These are phyloP conservation scores for Blumeriella jaapii DNA, from an alignment of 2,329 filamentous ascomycete species.

Conservation along the genomic window DNA sequence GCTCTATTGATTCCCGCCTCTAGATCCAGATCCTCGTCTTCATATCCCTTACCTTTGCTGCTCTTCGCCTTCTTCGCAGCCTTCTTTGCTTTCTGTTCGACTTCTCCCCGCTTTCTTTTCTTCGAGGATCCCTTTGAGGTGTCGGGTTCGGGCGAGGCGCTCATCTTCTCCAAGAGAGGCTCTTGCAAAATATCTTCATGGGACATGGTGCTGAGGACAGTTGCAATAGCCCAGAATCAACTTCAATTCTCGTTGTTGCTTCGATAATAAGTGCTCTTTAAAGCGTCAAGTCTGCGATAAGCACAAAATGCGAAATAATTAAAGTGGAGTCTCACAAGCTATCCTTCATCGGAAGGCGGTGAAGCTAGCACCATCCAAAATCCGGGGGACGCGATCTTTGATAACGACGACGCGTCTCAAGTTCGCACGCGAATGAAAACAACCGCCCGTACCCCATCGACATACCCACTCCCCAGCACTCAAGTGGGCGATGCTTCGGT, in stretches of 20 bases:
- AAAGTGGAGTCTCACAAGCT: not conserved
- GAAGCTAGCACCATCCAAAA: constrained; percentile 2
- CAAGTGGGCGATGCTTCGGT: no score
- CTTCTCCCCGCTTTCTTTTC: constrained; percentile 24
- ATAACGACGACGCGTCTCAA: constrained; percentile 1
- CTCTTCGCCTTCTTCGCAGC: constrained; percentile 40
- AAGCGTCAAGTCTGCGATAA: no score
- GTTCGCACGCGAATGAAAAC: not conserved
- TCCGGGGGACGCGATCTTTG: not conserved
- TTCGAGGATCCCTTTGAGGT: constrained; percentile 12
- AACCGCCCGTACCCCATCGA: no score
- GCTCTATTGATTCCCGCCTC: constrained; percentile 69
- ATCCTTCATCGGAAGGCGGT: constrained; percentile 4
- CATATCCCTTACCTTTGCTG: constrained; percentile 44
- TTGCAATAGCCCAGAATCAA: no score
- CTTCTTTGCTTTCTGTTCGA: constrained; percentile 15
- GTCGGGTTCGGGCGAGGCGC: constrained; percentile 14
- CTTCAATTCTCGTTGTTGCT: no score
- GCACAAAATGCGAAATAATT: constrained; percentile 1
- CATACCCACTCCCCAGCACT: no score
- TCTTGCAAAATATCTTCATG: constrained; percentile 20
- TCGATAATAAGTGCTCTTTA: no score
- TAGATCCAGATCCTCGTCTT: constrained; percentile 49
- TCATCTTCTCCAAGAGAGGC: constrained; percentile 22
- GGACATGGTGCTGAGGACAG: constrained; percentile 24